phyloP scores from a whole-genome alignment of 306 rosid species.

The Sechiopsis laciniata region DNA sequence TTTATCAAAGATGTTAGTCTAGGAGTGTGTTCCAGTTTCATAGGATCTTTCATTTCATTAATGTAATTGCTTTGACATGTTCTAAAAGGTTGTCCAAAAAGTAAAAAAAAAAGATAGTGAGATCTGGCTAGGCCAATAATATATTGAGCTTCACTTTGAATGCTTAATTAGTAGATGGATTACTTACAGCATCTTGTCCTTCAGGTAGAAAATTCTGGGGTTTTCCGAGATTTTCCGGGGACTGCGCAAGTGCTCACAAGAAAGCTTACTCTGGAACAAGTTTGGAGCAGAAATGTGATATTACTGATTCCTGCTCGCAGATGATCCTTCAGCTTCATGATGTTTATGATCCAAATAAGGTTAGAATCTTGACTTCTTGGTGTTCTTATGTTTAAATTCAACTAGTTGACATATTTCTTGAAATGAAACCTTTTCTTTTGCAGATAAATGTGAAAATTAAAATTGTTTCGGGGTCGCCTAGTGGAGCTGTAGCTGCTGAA shows the following conservation, averaged over 20 bases:
- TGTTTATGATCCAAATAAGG: slow-evolving; percentile 95
- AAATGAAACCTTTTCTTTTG: slow-evolving; percentile 14
- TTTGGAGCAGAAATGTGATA: slow-evolving; percentile 72
- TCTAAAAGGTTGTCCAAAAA: slow-evolving; percentile 8
- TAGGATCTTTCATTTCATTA: neutral
- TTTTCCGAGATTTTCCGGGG: slow-evolving; percentile 90
- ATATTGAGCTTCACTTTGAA: neutral
- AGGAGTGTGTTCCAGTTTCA: slow-evolving; percentile 2
- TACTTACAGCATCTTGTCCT: neutral
- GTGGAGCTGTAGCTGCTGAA: slow-evolving; percentile 86
- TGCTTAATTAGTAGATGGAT: neutral
- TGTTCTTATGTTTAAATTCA: slow-evolving; percentile 22
- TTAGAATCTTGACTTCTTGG: slow-evolving; percentile 17
- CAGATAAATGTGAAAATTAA: slow-evolving; percentile 92
- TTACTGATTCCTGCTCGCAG: slow-evolving; percentile 87
- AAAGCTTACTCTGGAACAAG: slow-evolving; percentile 58
- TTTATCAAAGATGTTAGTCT: neutral
- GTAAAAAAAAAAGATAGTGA: neutral
- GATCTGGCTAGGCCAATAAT: neutral
- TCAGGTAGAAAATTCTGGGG: slow-evolving; percentile 90
- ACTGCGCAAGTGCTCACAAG: slow-evolving; percentile 72
- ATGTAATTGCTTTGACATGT: neutral
- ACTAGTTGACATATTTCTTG: slow-evolving; percentile 3
- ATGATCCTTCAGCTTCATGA: slow-evolving; percentile 97
- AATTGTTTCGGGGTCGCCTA: slow-evolving; percentile 88